Evolutionary conservation across 2,329 filamentous ascomycete genomes (phyloP), one percentile per base, ranked within the genome.

Genomic region (Fusarium compactum): DNA sequence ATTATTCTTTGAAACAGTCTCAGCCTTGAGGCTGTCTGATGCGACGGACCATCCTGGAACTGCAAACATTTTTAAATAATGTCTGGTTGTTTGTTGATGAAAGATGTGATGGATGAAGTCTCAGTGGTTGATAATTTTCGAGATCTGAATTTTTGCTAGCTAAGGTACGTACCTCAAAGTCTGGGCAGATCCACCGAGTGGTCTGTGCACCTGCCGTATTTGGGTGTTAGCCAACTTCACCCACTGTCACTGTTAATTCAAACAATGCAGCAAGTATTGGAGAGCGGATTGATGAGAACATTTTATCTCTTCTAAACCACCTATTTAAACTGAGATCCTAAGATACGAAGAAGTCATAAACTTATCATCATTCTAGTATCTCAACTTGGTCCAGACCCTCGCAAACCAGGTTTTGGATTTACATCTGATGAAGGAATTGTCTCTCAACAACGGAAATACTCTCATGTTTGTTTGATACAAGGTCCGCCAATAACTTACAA

Each of bases 21-120:
- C 93, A 30, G 89, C 81, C 80, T 93, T 94, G 69, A 97, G 87
- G 55, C 83, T 84, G 71, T 90, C 88, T 67, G 91, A 87, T 59
- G 93, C 89, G 38, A 98, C 86, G 41, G 93, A 93, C 95, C 95
- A 98, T 73, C 96, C 96, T 76, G 93, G 92, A 30, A 98, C 95
- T 12, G 94, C 91, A 80, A 98, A 98, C 95, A 98, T 95, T 60
- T 71, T 58, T 29, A 24, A 48, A 29, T 32, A 52, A 48, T 56
- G 46, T 43, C 43, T 56, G 60, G 24, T 29, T n/a, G 25, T 40
- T 38, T 53, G 50, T 43, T 43, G 50, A 24, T 53, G n/a, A 53
- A 29, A 34, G 56, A 67, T 56, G 56, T 63, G 50, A 52, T 63
- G 67, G 44, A 29, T 58, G 48, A 62, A 54, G 45, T 34, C 41